Evolutionary conservation across 305 asterid species (phyloP), one percentile per base, ranked within the genome.

Genomic region (Fraxinus latifolia): DNA sequence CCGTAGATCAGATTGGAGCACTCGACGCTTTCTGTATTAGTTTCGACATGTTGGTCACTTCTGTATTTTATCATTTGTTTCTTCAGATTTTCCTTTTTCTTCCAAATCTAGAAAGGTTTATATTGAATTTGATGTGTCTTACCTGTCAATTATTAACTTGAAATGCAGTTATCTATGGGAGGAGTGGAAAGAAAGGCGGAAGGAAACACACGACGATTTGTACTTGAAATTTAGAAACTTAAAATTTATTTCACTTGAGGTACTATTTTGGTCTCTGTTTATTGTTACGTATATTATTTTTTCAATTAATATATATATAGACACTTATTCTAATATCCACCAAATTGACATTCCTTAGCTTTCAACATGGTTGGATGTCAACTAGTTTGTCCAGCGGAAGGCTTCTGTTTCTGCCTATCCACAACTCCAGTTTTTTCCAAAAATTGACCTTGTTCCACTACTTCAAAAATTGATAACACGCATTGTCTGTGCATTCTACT

Each of bases 111-210:
- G 21, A 73, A 14, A n/a, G 79, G 32, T 76, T 62, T 80, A 68
- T 75, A 15, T 33, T 39, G 62, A 80, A 25, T 76, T 60, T 37
- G 32, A 55, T 73, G 55, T 34, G 60, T 60, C 62, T 82, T 73
- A 72, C 72, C 53, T 83, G 37, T 79, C 82, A 74, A 7, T 76
- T 72, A 76, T 47, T 85, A 19, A 80, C 82, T 76, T 82, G 88
- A 78, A 47, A 82, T 81, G 74, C 94, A 96, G 99, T 90, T 96
- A 96, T 85, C 83, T 96, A 77, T 93, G 92, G 90, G 99, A 96
- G 86, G 99, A 96, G 86, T 96, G 97, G 97, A 94, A 91, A 82
- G 99, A 93, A 90, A 88, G 94, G 92, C 90, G 88, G 74, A 90
- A 85, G 80, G 99, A 84, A 81, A 80, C 90, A 71, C 77, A 89